Base-by-base conservation (phyloP, 192 early-diverging fungal genomes). In the Coemansia sp. region DNA sequence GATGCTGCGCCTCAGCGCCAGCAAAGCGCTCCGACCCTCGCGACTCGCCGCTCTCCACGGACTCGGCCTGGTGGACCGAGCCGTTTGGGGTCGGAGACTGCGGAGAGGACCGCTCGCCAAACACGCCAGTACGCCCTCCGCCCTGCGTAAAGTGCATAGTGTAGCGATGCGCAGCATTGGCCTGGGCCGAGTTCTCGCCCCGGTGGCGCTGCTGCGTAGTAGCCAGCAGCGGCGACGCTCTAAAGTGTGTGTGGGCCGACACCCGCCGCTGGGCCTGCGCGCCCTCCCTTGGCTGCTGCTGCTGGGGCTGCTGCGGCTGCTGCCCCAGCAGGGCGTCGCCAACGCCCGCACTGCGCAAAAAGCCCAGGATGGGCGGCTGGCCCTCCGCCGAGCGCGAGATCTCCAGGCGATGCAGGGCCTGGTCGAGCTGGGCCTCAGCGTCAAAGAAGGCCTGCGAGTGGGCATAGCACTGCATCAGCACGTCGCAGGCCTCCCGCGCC, bases 401-500 rank as follows among this genome's bases (percentile, higher is more conserved):
- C 74, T 82, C 80, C 26, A 76, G 38, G 17, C 69, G 55, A 19
- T 71, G 75, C 55, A 82, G 47, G 35, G 80, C 75, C 68, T 74
- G 66, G 63, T 82, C 80, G 26, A 82, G 66, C 62, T 69, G 44
- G 0, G 75, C 17, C 66, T 82, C 80, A 35, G 35, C 52, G 0
- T 62, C 69, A 42, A 77, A 67, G 55, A 82, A 82, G 30, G 37
- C 37, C 23, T 61, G 72, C 49, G 80, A 82, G 44, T 79, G 81
- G 55, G 74, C 76, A 19, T 84, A 84, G 67, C 69, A 72, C 73
- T 84, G 82, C 73, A 84, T 73, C 62, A 84, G 57, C 33, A 72
- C 67, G 40, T 98, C 96, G 44, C 96, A 91, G 0, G 95, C 86
- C 10, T 84, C 78, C 16, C 84, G 71, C 17, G 95, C 95, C 7